Evolutionary conservation across 1,139 yeast genomes (phyloP).

Genomic region (Geotrichum klebahnii): DNA sequence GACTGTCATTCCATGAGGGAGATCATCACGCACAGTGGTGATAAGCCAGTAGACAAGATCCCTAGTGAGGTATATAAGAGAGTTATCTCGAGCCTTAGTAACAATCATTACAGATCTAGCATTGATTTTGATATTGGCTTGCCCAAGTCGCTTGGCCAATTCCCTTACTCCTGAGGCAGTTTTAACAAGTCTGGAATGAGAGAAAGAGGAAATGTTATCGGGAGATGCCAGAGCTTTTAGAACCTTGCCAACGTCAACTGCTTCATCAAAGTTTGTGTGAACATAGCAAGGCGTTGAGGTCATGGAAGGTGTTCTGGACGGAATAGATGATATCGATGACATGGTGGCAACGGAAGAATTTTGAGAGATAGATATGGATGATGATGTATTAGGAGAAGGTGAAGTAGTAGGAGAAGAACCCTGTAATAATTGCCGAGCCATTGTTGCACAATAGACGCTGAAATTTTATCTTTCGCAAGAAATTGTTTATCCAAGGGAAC

Average conservation of each 20-base stretch:
- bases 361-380: too few species aligned
- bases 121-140: slow-evolving; percentile 68
- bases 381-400: too few species aligned
- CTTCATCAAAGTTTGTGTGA: slow-evolving; percentile 31
- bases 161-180: slow-evolving; percentile 84
- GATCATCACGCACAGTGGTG: slow-evolving; percentile 21
- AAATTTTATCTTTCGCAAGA: too few species aligned
- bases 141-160: slow-evolving; percentile 67
- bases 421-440: too few species aligned
- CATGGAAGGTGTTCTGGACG: slow-evolving; percentile 6
- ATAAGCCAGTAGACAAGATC: slow-evolving; percentile 77
- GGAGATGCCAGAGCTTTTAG: slow-evolving; percentile 27
- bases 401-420: too few species aligned
- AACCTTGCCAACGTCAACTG: slow-evolving; percentile 27
- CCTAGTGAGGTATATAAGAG: slow-evolving; percentile 66
- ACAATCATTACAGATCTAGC: slow-evolving; percentile 71
- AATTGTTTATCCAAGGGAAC: too few species aligned
- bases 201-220: slow-evolving; percentile 23
- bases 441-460: too few species aligned
- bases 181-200: slow-evolving; percentile 44
- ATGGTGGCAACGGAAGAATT: neutral
- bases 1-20: slow-evolving; percentile 47
- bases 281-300: slow-evolving; percentile 22
- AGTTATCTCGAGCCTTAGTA: slow-evolving; percentile 80
- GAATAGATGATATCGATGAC: neutral